Conservation (phyloP, 371 early-diverging fungal species). For the Actinomucor elegans region DNA sequence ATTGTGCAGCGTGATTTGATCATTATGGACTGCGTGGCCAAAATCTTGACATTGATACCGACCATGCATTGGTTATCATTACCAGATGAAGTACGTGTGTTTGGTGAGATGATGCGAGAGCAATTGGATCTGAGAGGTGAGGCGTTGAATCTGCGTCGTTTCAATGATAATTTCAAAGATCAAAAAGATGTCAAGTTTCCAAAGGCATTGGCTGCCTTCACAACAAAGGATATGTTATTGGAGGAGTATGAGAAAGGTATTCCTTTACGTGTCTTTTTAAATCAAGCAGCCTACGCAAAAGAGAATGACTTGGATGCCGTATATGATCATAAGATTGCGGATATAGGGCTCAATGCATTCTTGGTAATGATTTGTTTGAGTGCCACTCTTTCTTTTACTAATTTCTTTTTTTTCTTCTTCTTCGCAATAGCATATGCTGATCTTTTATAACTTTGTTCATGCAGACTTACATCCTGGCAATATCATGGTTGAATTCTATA, state of each 20-base stretch:
- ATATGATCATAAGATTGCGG: constrained; percentile 74
- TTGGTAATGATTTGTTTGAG: constrained; percentile 32
- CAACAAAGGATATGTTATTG: constrained; percentile 73
- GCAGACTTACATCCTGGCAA: constrained; percentile 96
- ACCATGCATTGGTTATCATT: constrained; percentile 81
- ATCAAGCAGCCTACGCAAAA: constrained; percentile 31
- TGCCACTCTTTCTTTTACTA: too few species aligned
- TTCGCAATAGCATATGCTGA: constrained; percentile 74
- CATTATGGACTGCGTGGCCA: constrained; percentile 75
- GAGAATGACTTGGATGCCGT: constrained; percentile 30
- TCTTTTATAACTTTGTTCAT: constrained; percentile 91
- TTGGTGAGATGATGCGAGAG: constrained; percentile 90
- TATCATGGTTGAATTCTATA: constrained; percentile 84
- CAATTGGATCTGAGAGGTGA: constrained; percentile 91
- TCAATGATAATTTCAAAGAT: constrained; percentile 68
- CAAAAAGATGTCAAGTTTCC: constrained; percentile 69
- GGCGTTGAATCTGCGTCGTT: constrained; percentile 70
- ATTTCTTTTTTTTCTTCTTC: neutral
- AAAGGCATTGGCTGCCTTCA: constrained; percentile 58
- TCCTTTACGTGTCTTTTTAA: constrained; percentile 73
- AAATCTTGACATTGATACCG: constrained; percentile 68
- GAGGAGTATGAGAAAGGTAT: constrained; percentile 83
- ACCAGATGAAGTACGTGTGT: constrained; percentile 84
- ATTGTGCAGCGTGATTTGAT: constrained; percentile 78
- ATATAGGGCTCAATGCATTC: constrained; percentile 59